Conservation (phyloP, 2,329 filamentous ascomycete genomes). For the Metarhizium brunneum region DNA sequence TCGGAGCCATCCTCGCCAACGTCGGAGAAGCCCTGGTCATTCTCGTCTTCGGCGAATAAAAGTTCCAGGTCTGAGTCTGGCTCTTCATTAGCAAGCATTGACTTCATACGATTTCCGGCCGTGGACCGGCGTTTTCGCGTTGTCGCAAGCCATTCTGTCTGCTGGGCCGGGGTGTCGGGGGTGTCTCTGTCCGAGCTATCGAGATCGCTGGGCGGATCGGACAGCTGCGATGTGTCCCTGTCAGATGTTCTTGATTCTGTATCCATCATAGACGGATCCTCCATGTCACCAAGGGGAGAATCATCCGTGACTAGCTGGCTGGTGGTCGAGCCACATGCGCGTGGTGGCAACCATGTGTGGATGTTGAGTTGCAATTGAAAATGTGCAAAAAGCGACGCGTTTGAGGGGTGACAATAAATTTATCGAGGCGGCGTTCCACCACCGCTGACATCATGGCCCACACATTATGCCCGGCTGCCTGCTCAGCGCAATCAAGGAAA, state of each 20-base stretch:
- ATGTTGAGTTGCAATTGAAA: no score
- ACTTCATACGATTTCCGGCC: constrained; percentile 75
- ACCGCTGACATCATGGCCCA: no score
- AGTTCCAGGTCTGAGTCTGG: constrained; percentile 61
- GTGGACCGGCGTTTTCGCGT: constrained; percentile 68
- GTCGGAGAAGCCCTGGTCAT: constrained; percentile 62
- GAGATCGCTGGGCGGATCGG: constrained; percentile 14
- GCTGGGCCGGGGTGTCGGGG: constrained; percentile 23
- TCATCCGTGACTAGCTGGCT: neutral
- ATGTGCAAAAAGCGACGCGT: no score
- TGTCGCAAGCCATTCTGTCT: constrained; percentile 62
- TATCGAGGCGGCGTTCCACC: no score
- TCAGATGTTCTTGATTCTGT: constrained; percentile 20
- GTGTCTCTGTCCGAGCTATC: constrained; percentile 26
- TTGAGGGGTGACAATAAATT: no score
- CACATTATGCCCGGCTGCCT: no score
- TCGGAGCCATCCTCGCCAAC: constrained; percentile 61
- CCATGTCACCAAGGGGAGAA: neutral
- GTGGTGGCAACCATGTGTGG: no score
- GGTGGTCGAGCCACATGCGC: no score
- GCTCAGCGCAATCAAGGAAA: no score
- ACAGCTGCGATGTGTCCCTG: constrained; percentile 23
- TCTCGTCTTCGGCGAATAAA: constrained; percentile 65
- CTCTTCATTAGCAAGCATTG: constrained; percentile 65
- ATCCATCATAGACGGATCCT: constrained; percentile 17